phyloP scores from a whole-genome alignment of 1,139 yeast species.

The Suhomyces guaymorum region DNA sequence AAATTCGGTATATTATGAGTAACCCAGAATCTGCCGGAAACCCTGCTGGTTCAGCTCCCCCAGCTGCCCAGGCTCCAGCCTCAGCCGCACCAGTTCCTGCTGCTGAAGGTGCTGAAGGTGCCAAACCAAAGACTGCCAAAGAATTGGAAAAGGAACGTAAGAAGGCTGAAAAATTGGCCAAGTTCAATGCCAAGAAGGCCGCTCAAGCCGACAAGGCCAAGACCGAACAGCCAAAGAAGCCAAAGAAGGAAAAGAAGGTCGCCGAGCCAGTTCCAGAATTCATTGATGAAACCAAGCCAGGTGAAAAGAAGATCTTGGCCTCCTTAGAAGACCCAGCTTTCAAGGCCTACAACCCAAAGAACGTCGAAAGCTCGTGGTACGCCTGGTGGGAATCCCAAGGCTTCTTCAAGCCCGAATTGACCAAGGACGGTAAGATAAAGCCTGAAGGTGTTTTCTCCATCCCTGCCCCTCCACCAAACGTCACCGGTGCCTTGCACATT shows the following conservation, averaged over 20 bases:
- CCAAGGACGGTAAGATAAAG: constrained; percentile 69
- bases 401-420: constrained; percentile 82
- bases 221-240: constrained; percentile 53
- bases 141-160: constrained; percentile 90
- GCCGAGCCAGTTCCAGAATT: constrained; percentile 79
- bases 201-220: constrained; percentile 57
- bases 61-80: constrained; percentile 14
- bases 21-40: constrained; percentile 8
- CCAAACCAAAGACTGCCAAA: constrained; percentile 58
- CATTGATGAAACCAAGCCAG: constrained; percentile 78
- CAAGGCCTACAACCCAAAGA: constrained; percentile 89
- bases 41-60: constrained; percentile 7
- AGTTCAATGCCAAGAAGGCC: constrained; percentile 90
- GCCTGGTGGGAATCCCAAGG: constrained; percentile 95
- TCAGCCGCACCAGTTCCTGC: constrained; percentile 13
- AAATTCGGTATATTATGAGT: constrained; percentile 12
- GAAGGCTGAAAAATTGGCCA: constrained; percentile 95
- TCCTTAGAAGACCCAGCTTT: constrained; percentile 89
- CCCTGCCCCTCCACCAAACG: constrained; percentile 99
- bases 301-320: constrained; percentile 85
- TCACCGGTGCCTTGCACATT: constrained; percentile 97
- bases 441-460: constrained; percentile 85
- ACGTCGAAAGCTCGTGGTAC: constrained; percentile 97
- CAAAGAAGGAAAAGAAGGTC: constrained; percentile 68
- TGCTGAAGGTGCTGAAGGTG: constrained; percentile 19